Evolutionary conservation across 2,329 filamentous ascomycete genomes (phyloP).

Genomic region (Fusarium goolgardi): DNA sequence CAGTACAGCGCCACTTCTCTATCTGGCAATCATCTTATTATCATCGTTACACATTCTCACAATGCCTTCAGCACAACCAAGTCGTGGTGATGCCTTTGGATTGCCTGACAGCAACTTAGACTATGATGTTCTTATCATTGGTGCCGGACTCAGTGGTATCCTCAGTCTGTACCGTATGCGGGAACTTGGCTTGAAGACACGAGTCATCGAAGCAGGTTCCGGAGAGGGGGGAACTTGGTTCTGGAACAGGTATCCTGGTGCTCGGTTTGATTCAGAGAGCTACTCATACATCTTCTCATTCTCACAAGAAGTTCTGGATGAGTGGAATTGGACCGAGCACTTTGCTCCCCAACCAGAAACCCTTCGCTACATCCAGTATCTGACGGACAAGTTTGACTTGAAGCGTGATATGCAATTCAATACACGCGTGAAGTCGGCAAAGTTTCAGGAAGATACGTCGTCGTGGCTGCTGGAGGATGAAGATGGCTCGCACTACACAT

Average conservation of each 20-base stretch:
- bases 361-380: slow-evolving; percentile 57
- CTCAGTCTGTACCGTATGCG: slow-evolving; percentile 56
- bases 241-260: slow-evolving; percentile 56
- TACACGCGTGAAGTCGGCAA: slow-evolving; percentile 53
- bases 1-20: neutral
- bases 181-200: slow-evolving; percentile 52
- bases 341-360: slow-evolving; percentile 53
- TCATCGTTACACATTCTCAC: neutral
- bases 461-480: slow-evolving; percentile 28
- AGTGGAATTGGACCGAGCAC: slow-evolving; percentile 55
- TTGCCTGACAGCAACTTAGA: slow-evolving; percentile 17
- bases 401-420: slow-evolving; percentile 57
- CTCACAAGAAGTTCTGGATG: slow-evolving; percentile 51
- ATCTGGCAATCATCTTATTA: neutral
- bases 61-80: slow-evolving; percentile 31
- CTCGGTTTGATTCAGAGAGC: slow-evolving; percentile 52
- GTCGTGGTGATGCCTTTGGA: slow-evolving; percentile 20
- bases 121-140: slow-evolving; percentile 41
- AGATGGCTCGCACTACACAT: slow-evolving; percentile 2
- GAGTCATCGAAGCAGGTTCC: slow-evolving; percentile 55
- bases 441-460: slow-evolving; percentile 49
- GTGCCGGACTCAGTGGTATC: slow-evolving; percentile 53
- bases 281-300: slow-evolving; percentile 38
- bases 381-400: slow-evolving; percentile 55
- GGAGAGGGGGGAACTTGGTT: slow-evolving; percentile 61